phyloP scores from a whole-genome alignment of 2,329 filamentous ascomycete species.

The Trichoderma guizhouense region DNA sequence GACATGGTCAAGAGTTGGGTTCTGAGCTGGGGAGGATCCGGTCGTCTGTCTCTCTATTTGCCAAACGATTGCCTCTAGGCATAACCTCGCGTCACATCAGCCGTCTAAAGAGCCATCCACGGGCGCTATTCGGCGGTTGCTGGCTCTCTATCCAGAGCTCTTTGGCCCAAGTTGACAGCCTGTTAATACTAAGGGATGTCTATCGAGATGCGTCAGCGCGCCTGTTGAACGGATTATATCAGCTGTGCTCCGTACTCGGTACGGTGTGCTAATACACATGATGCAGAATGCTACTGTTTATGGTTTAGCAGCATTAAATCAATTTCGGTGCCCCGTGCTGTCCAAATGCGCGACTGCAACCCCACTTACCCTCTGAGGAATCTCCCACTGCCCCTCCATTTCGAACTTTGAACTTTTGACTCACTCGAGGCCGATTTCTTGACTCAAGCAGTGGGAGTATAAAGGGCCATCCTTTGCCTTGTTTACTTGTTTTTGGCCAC shows the following conservation, averaged over 20 bases:
- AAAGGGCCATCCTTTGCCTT: background rate
- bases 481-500: background rate
- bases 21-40: background rate
- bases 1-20: constrained; percentile 39
- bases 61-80: background rate
- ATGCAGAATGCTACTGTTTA: background rate
- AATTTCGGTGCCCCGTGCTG: background rate
- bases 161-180: constrained; percentile 3
- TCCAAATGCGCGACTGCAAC: background rate
- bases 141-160: background rate
- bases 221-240: background rate
- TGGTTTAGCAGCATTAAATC: background rate
- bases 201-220: constrained; percentile 12
- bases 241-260: background rate
- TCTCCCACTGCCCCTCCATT: background rate
- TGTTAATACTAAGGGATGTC: constrained; percentile 13
- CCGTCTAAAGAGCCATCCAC: background rate
- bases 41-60: constrained; percentile 1
- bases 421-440: constrained; percentile 10
- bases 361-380: constrained; percentile 14
- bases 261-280: background rate
- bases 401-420: constrained; percentile 4
- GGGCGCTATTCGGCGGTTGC: background rate
- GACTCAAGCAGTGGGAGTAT: background rate
- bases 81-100: constrained; percentile 10